These are phyloP conservation scores for Paramecium caudatum DNA, from an alignment of 73 alveolate species.

Conservation along the genomic window DNA sequence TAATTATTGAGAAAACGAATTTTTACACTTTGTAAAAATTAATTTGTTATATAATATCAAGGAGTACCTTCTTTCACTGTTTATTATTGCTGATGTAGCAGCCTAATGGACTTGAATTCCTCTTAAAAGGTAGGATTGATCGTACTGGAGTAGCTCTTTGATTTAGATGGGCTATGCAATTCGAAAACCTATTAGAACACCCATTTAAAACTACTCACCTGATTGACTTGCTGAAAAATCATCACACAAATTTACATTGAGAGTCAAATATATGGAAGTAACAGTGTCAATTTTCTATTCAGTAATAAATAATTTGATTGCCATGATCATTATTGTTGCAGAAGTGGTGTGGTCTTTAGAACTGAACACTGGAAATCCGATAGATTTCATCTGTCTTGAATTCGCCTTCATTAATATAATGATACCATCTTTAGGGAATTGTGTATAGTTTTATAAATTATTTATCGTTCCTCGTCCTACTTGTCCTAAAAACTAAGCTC, in stretches of 20 bases:
- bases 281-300: neutral
- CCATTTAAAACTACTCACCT: constrained; percentile 41
- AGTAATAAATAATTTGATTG: constrained; percentile 19
- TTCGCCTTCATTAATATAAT: neutral
- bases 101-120: neutral
- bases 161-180: neutral
- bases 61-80: constrained; percentile 12
- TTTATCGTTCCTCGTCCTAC: constrained; percentile 36
- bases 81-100: neutral
- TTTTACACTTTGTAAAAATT: constrained; percentile 1
- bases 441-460: constrained; percentile 33
- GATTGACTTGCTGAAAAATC: neutral
- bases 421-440: constrained; percentile 32
- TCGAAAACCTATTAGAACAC: constrained; percentile 48
- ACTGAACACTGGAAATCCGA: constrained; percentile 44
- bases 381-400: constrained; percentile 12
- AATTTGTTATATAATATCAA: neutral
- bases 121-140: neutral
- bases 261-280: neutral
- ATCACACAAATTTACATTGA: constrained; percentile 6
- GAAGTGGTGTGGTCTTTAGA: constrained; percentile 39
- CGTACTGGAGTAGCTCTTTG: constrained; percentile 32
- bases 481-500: neutral
- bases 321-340: constrained; percentile 66
- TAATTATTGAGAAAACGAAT: constrained; percentile 34